Percentiles rank a stretch among this genome's conserved stretches.
These are phyloP conservation scores for Fusarium guadeloupense DNA, from an alignment of 2,329 filamentous ascomycete genomes.

Conservation along the genomic window DNA sequence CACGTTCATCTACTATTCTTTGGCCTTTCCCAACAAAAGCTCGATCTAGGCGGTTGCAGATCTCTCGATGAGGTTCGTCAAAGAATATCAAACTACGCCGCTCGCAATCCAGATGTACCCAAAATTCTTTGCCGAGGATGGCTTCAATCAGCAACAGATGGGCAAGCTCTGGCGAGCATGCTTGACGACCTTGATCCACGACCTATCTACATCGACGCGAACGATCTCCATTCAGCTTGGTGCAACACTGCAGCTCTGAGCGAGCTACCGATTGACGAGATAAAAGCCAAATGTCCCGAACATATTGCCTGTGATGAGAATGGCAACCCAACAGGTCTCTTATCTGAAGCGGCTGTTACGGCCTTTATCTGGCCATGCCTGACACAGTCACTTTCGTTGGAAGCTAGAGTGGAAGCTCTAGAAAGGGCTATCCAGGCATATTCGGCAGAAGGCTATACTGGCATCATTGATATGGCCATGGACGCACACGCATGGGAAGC, in stretches of 20 bases:
- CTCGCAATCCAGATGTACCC: constrained; percentile 51
- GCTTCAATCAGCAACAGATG: constrained; percentile 54
- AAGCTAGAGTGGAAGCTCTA: constrained; percentile 54
- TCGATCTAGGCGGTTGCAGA: constrained; percentile 54
- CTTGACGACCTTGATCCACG: constrained; percentile 59
- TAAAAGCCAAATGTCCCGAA: constrained; percentile 55
- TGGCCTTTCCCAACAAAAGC: constrained; percentile 58
- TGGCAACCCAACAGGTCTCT: constrained; percentile 56
- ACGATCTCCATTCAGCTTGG: constrained; percentile 62
- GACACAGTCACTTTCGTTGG: constrained; percentile 50
- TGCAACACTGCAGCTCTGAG: constrained; percentile 58
- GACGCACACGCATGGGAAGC: constrained; percentile 58
- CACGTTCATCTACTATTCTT: constrained; percentile 62
- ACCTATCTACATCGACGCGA: constrained; percentile 61
- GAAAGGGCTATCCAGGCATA: constrained; percentile 57
- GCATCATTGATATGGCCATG: constrained; percentile 64
- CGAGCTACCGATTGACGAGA: constrained; percentile 54
- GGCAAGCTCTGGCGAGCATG: constrained; percentile 49
- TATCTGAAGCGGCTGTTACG: constrained; percentile 57
- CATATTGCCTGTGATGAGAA: constrained; percentile 54
- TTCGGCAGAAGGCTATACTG: constrained; percentile 57
- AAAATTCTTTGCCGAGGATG: constrained; percentile 59
- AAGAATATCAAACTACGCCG: constrained; percentile 53
- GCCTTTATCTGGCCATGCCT: constrained; percentile 60
- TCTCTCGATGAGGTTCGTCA: constrained; percentile 55